Conservation (phyloP, 1,284 basidiomycete genomes). For the Ceratobasidium sp. region DNA sequence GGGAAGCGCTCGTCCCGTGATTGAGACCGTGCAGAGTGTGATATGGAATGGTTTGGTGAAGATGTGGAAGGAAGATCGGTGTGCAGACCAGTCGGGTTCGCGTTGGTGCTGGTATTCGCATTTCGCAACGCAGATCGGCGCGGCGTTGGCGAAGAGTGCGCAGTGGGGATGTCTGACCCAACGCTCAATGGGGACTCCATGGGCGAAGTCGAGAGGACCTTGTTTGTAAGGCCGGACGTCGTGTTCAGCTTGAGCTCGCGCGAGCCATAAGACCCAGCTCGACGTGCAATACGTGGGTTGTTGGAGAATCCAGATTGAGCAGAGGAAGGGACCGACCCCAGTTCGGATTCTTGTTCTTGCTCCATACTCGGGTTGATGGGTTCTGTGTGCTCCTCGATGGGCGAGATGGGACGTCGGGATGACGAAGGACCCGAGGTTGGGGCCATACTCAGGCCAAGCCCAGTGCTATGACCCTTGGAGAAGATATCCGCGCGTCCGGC, state of each 20-base stretch:
- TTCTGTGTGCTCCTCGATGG: constrained; percentile 36
- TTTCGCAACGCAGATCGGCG: constrained; percentile 26
- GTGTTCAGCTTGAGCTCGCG: constrained; percentile 31
- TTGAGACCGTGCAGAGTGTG: constrained; percentile 15
- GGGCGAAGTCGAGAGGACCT: constrained; percentile 11
- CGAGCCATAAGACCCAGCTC: constrained; percentile 4
- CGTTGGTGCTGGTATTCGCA: not conserved
- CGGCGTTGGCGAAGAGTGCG: constrained; percentile 20
- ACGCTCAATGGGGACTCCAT: constrained; percentile 30
- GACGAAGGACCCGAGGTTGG: constrained; percentile 40
- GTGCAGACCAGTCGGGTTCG: constrained; percentile 5
- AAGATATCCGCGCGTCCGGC: constrained; percentile 55
- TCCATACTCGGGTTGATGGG: constrained; percentile 13
- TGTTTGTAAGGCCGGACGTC: not conserved
- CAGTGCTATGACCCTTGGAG: constrained; percentile 47
- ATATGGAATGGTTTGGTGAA: constrained; percentile 27
- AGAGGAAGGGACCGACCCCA: constrained; percentile 5
- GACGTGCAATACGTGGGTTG: not conserved
- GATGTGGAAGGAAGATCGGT: not conserved
- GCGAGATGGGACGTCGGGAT: constrained; percentile 28
- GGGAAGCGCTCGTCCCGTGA: constrained; percentile 24
- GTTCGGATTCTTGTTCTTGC: not conserved
- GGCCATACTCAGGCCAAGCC: constrained; percentile 45
- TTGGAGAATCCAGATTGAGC: not conserved
- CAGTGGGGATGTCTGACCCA: constrained; percentile 8